phyloP scores from a whole-genome alignment of 2,329 filamentous ascomycete genomes.

The Aspergillus costaricaensis region DNA sequence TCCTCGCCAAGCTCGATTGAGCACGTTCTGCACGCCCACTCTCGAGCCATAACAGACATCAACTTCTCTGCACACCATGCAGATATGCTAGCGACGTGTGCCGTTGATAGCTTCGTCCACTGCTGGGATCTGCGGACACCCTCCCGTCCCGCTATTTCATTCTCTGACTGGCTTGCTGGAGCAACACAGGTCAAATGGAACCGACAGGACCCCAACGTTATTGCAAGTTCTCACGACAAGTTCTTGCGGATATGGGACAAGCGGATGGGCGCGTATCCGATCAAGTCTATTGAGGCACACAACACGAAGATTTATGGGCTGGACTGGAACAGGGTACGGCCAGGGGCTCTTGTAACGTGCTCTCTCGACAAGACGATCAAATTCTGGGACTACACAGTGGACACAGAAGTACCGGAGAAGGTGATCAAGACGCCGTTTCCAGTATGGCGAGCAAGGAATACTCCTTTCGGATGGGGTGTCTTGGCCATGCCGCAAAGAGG shows the following conservation, averaged over 20 bases:
- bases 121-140: constrained; percentile 85
- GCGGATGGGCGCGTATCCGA: constrained; percentile 72
- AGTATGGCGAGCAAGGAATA: constrained; percentile 87
- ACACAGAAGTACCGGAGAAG: constrained; percentile 68
- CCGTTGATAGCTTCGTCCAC: constrained; percentile 89
- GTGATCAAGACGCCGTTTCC: constrained; percentile 82
- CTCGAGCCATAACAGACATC: constrained; percentile 89
- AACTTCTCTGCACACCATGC: constrained; percentile 94
- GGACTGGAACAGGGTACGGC: constrained; percentile 83
- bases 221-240: constrained; percentile 88
- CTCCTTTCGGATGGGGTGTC: constrained; percentile 82
- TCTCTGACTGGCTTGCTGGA: constrained; percentile 90
- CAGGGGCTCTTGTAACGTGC: constrained; percentile 77
- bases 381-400: constrained; percentile 78
- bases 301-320: constrained; percentile 92
- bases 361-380: constrained; percentile 91
- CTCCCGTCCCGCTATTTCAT: constrained; percentile 72
- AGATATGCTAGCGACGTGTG: constrained; percentile 84
- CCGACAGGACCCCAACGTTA: constrained; percentile 78
- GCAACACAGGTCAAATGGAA: constrained; percentile 97
- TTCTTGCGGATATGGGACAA: constrained; percentile 90
- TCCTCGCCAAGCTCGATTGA: constrained; percentile 78
- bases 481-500: constrained; percentile 91
- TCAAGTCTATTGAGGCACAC: constrained; percentile 84
- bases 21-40: constrained; percentile 82